Evolutionary conservation across 441 rosid genomes (phyloP), one percentile per base, ranked within the genome.

Genomic region (Hura crepitans): DNA sequence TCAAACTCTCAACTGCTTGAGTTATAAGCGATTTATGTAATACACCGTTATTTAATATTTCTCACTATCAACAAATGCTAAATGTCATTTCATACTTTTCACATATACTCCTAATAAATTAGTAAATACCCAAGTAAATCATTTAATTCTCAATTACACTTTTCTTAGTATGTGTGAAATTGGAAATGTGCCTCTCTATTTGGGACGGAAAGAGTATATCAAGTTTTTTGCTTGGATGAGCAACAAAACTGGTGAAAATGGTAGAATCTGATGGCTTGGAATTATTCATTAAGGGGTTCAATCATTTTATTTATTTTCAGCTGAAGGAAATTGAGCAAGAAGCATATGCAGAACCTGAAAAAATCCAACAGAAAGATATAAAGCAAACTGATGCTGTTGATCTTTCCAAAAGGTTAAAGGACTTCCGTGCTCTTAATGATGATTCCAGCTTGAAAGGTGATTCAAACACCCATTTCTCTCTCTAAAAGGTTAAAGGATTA

Each of bases 311-410:
- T 7, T 42, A 45, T 43, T 77, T 75, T 35, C 76, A 95, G 99
- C 96, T 95, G 5, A 80, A 82, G 80, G 99, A 86, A 83, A 91
- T 94, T 70, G 83, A 90, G 77, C 92, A 83, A 72, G 99, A 94
- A 72, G 74, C 76, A 59, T 74, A 82, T 76, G 73, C 71, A 10
- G 85, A 87, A 71, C 82, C 82, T 46, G 86, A 84, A 75, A 79
- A 68, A 1, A 75, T 78, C 33, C 83, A 77, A 69, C 82, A 79
- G 68, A 86, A 85, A 73, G 87, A 86, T 55, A 57, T 72, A 66
- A 92, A 82, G 77, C 96, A 86, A 83, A 84, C 87, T 67, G 89
- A 85, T 15, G 92, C 92, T 2, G 79, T 84, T 75, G 97, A 87
- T 85, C 91, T 94, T 69, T 90, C 96, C 35, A 92, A 92, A 77